Conservation (phyloP, 345 rosid species). For the Psidium guajava region DNA sequence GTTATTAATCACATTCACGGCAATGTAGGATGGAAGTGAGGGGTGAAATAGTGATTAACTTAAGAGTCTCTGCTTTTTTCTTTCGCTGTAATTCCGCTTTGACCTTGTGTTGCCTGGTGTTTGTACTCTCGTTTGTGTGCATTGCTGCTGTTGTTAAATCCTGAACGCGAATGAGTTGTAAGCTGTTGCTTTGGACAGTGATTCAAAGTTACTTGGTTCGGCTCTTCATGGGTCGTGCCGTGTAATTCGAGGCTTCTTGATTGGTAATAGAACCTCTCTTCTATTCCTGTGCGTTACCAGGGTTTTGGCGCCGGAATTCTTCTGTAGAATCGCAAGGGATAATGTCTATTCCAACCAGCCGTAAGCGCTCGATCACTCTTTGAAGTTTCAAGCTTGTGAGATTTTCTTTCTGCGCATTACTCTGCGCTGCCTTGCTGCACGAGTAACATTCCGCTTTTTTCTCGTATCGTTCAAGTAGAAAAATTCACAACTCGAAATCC, state of each 20-base stretch:
- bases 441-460: background rate
- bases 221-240: background rate
- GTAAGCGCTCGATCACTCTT: conserved; percentile 23
- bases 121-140: background rate
- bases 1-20: no score
- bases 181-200: background rate
- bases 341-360: conserved; percentile 47
- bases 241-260: background rate
- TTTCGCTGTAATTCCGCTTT: no score
- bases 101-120: no score
- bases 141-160: background rate
- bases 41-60: no score
- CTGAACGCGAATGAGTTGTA: background rate
- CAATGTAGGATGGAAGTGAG: no score
- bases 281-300: conserved; percentile 8
- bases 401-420: background rate
- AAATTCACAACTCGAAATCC: background rate
- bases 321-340: conserved; percentile 1
- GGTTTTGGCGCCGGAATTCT: background rate
- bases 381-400: background rate
- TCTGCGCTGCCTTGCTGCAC: background rate
- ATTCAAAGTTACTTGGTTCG: background rate
- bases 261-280: background rate
- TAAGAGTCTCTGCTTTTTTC: no score
- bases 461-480: background rate